Evolutionary conservation across 768 basidiomycete species (phyloP).

Genomic region (Phlegmacium glaucopus): DNA sequence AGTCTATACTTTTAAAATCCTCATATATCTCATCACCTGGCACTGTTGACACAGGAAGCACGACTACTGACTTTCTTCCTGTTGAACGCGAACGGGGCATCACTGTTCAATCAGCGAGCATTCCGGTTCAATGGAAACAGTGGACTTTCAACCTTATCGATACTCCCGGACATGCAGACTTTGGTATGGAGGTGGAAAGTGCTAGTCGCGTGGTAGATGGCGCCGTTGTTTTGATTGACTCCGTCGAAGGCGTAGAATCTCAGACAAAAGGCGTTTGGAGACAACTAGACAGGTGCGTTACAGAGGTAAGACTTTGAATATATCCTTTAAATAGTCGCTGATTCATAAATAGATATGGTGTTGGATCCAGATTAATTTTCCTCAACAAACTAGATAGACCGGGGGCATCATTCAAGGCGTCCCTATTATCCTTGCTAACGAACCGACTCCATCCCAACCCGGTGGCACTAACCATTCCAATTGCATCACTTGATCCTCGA

Average conservation of each 20-base stretch:
- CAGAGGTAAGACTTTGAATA: conserved; percentile 26
- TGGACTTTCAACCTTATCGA: conserved; percentile 89
- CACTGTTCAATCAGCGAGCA: conserved; percentile 90
- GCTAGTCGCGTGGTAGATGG: conserved; percentile 90
- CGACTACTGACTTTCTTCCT: conserved; percentile 86
- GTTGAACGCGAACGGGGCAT: conserved; percentile 90
- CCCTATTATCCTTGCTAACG: conserved; percentile 67
- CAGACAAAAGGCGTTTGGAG: conserved; percentile 89
- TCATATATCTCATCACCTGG: conserved; percentile 71
- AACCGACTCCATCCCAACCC: conserved; percentile 77
- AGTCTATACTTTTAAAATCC: conserved; percentile 79
- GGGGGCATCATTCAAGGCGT: conserved; percentile 75
- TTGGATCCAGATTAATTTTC: conserved; percentile 74
- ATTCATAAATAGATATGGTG: conserved; percentile 58
- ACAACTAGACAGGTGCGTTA: conserved; percentile 74
- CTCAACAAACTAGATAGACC: conserved; percentile 87
- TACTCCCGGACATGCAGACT: conserved; percentile 91
- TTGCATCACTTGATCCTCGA: conserved; percentile 68
- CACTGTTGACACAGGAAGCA: conserved; percentile 87
- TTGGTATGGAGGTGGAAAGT: conserved; percentile 96
- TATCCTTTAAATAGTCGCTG: background rate
- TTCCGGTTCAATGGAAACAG: conserved; percentile 81
- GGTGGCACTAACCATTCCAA: conserved; percentile 63
- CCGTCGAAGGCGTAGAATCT: conserved; percentile 88
- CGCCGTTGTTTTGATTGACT: conserved; percentile 84